A percentile compares a stretch with the other conserved stretches of the same genome.
phyloP scores from a whole-genome alignment of 1,284 basidiomycete species.

The Sanguinoderma infundibulare region DNA sequence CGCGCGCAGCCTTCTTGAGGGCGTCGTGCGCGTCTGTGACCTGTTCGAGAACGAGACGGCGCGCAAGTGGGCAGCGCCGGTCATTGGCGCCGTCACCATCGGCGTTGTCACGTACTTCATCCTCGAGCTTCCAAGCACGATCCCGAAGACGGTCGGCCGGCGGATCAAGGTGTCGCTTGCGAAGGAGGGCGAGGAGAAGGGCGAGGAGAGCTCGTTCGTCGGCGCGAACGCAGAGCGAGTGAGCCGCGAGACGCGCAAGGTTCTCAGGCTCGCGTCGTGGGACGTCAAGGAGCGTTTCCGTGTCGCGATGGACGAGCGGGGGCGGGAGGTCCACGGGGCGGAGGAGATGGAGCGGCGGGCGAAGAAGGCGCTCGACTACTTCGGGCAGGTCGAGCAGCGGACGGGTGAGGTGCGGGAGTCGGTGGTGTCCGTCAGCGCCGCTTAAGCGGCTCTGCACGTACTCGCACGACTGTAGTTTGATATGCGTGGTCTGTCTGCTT shows the following conservation, averaged over 20 bases:
- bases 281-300: slow-evolving; percentile 89
- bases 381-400: slow-evolving; percentile 61
- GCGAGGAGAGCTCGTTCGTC: slow-evolving; percentile 60
- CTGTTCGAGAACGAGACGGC: slow-evolving; percentile 83
- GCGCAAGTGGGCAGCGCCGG: slow-evolving; percentile 88
- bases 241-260: slow-evolving; percentile 90
- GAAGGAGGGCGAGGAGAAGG: slow-evolving; percentile 42
- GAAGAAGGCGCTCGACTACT: slow-evolving; percentile 74
- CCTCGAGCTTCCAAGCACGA: slow-evolving; percentile 86
- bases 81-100: slow-evolving; percentile 77
- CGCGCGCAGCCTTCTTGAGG: slow-evolving; percentile 78
- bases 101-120: slow-evolving; percentile 86
- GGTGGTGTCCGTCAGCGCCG: slow-evolving; percentile 27
- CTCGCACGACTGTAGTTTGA: background rate
- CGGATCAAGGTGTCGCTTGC: slow-evolving; percentile 68
- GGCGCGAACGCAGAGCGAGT: slow-evolving; percentile 77
- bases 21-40: slow-evolving; percentile 74
- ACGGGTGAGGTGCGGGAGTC: slow-evolving; percentile 60
- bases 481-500: slow-evolving; percentile 1
- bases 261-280: slow-evolving; percentile 91
- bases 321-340: slow-evolving; percentile 76
- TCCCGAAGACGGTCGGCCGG: slow-evolving; percentile 92
- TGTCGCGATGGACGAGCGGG: slow-evolving; percentile 78
- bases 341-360: slow-evolving; percentile 80
- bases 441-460: slow-evolving; percentile 17